These are phyloP conservation scores for Naganishia randhawae DNA, from an alignment of 768 basidiomycete genomes.

Conservation along the genomic window DNA sequence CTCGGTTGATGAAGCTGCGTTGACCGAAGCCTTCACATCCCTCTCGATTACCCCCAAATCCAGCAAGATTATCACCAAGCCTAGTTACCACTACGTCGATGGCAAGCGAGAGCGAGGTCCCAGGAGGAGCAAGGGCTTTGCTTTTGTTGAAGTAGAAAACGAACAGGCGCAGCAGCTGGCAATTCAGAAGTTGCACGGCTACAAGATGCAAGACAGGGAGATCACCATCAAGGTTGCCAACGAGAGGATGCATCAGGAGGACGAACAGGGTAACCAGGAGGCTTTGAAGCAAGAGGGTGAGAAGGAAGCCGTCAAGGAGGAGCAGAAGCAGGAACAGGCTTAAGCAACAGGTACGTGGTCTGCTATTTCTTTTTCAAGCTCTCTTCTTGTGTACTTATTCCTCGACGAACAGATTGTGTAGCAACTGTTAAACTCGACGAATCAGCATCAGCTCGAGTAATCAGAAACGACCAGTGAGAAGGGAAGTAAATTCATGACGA, in stretches of 20 bases:
- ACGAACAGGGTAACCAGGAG: slow-evolving; percentile 10
- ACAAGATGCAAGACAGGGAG: slow-evolving; percentile 75
- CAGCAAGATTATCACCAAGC: slow-evolving; percentile 75
- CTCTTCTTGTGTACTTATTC: not conserved
- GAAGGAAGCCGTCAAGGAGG: slow-evolving; percentile 16
- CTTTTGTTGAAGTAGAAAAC: slow-evolving; percentile 89
- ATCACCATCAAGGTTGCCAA: slow-evolving; percentile 96
- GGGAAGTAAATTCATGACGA: not conserved
- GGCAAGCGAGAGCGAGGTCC: slow-evolving; percentile 23
- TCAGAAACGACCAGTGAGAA: not conserved
- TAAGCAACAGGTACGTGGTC: not conserved
- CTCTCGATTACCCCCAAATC: slow-evolving; percentile 75
- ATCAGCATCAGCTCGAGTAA: too few relatives aligned
- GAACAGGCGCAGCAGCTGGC: slow-evolving; percentile 90
- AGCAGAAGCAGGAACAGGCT: slow-evolving; percentile 19
- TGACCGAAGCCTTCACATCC: slow-evolving; percentile 77
- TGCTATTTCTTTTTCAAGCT: not conserved
- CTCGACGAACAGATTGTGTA: not conserved
- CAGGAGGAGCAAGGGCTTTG: slow-evolving; percentile 86
- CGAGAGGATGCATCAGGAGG: slow-evolving; percentile 55
- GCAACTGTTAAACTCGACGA: not conserved
- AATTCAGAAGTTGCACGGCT: slow-evolving; percentile 77
- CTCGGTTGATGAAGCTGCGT: slow-evolving; percentile 77
- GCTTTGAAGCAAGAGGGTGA: slow-evolving; percentile 18
- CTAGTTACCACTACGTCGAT: slow-evolving; percentile 31